These are phyloP conservation scores for Telfairia occidentalis DNA, from an alignment of 331 rosid genomes.

Conservation along the genomic window DNA sequence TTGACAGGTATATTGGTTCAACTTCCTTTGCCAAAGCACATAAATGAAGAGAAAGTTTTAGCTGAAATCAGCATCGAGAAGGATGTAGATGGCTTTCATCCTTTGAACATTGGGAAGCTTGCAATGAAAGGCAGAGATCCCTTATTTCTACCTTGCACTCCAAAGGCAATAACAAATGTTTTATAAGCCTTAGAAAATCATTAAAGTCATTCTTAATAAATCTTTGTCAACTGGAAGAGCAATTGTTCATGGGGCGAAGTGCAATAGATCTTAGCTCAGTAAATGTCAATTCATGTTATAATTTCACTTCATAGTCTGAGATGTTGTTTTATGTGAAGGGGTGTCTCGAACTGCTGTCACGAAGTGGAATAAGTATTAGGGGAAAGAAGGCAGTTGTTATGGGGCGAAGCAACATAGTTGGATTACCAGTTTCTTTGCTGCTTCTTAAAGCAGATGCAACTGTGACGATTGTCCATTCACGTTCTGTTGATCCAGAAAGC, in stretches of 20 bases:
- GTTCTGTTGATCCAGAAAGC: slow-evolving; percentile 45
- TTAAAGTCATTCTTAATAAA: background rate
- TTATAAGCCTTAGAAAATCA: background rate
- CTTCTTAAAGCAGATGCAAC: slow-evolving; percentile 87
- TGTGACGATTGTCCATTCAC: slow-evolving; percentile 67
- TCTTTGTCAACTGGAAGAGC: background rate
- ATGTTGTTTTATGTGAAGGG: slow-evolving; percentile 33
- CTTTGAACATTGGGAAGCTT: slow-evolving; percentile 84
- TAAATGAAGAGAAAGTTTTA: slow-evolving; percentile 70
- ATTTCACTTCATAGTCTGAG: background rate
- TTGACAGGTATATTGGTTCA: slow-evolving; percentile 75
- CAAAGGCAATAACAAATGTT: slow-evolving; percentile 38
- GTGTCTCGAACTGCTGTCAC: slow-evolving; percentile 60
- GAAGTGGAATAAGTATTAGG: slow-evolving; percentile 55
- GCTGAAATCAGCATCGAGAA: slow-evolving; percentile 69
- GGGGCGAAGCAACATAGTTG: slow-evolving; percentile 92
- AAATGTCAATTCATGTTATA: background rate
- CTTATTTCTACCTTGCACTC: slow-evolving; percentile 78
- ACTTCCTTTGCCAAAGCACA: slow-evolving; percentile 83
- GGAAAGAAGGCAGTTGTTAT: slow-evolving; percentile 80
- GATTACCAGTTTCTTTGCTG: slow-evolving; percentile 74
- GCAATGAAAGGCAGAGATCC: slow-evolving; percentile 96
- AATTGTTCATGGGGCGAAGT: too few species aligned
- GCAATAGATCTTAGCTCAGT: background rate
- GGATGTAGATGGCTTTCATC: slow-evolving; percentile 97